Evolutionary conservation across 768 basidiomycete species (phyloP).

Genomic region (Trametes cubensis): DNA sequence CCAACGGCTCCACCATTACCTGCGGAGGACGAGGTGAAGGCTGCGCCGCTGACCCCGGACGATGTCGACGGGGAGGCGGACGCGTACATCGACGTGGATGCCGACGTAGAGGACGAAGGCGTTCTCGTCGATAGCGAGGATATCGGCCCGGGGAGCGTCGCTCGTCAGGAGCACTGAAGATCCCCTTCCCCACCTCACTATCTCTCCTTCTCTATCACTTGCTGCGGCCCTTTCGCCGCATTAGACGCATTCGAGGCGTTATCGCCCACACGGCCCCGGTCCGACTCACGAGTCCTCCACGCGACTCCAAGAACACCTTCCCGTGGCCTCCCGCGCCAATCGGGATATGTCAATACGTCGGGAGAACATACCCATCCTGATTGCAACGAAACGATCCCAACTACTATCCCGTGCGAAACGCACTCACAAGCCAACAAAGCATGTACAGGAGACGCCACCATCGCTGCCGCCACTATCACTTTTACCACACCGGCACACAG

Average conservation of each 20-base stretch:
- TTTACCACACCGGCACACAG: neutral
- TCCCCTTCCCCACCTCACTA: neutral
- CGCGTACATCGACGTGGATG: slow-evolving; percentile 21
- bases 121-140: slow-evolving; percentile 35
- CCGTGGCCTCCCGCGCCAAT: slow-evolving; percentile 1
- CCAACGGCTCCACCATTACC: neutral
- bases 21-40: neutral
- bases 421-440: neutral
- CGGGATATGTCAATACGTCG: neutral
- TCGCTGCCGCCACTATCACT: neutral
- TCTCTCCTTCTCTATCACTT: neutral
- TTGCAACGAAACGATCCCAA: too few relatives aligned
- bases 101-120: slow-evolving; percentile 32
- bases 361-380: neutral
- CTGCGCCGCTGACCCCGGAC: neutral
- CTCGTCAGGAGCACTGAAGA: slow-evolving; percentile 32
- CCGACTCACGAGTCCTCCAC: neutral
- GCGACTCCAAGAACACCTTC: neutral
- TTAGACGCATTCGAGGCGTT: too few relatives aligned
- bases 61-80: slow-evolving; percentile 16
- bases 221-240: neutral
- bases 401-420: neutral
- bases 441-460: slow-evolving; percentile 1
- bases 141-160: slow-evolving; percentile 33
- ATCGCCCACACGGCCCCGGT: too few relatives aligned